A percentile compares a stretch with the other conserved stretches of the same genome.
Conservation (phyloP, 2,329 filamentous ascomycete species). For the Aplosporella prunicola region DNA sequence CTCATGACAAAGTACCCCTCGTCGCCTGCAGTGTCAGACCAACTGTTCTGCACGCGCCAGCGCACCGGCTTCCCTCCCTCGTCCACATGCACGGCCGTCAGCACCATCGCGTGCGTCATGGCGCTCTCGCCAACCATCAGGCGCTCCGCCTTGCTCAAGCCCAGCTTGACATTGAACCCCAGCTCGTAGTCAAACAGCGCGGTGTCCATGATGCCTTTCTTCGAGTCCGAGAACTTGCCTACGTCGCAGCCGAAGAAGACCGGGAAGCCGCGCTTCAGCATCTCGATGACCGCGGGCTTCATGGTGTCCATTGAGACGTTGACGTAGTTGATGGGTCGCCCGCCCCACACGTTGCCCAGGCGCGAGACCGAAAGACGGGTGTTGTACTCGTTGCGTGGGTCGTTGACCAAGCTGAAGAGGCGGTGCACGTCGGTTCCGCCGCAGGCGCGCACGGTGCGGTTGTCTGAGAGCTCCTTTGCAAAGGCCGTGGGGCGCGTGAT, state of each 20-base stretch:
- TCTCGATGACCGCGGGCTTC: slow-evolving; percentile 63
- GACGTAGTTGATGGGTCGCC: slow-evolving; percentile 66
- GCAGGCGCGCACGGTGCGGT: slow-evolving; percentile 48
- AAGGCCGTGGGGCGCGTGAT: slow-evolving; percentile 61
- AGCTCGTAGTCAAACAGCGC: slow-evolving; percentile 69
- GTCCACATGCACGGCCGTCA: slow-evolving; percentile 74
- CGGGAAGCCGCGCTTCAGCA: slow-evolving; percentile 68
- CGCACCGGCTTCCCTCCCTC: slow-evolving; percentile 53
- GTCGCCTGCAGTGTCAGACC: slow-evolving; percentile 60
- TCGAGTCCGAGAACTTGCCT: slow-evolving; percentile 64
- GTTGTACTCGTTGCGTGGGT: slow-evolving; percentile 68
- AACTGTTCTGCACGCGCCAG: slow-evolving; percentile 84
- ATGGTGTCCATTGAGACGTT: slow-evolving; percentile 69
- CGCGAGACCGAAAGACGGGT: slow-evolving; percentile 65
- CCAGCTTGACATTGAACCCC: slow-evolving; percentile 68
- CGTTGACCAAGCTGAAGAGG: slow-evolving; percentile 76
- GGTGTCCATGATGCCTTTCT: slow-evolving; percentile 69
- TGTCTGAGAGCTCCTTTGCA: slow-evolving; percentile 55
- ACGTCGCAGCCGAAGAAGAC: slow-evolving; percentile 88
- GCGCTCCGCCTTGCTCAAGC: slow-evolving; percentile 66
- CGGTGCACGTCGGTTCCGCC: slow-evolving; percentile 51
- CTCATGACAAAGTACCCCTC: slow-evolving; percentile 88
- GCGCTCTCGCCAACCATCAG: slow-evolving; percentile 63
- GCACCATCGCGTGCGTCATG: slow-evolving; percentile 91
- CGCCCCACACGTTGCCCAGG: slow-evolving; percentile 73